phyloP scores from a whole-genome alignment of 129 eudicot species.

The Ambrosia artemisiifolia region DNA sequence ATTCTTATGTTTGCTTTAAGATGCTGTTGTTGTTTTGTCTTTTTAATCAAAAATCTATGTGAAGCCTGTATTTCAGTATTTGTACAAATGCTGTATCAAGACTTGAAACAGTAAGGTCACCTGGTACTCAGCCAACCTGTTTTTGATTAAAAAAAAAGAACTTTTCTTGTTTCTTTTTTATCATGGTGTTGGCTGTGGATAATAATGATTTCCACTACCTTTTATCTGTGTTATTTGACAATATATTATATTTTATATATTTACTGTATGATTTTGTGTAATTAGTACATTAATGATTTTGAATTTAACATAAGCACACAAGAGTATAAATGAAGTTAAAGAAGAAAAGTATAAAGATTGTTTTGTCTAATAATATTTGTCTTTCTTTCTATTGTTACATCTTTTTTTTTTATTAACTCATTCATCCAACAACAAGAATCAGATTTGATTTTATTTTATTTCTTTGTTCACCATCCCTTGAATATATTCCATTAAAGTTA shows the following conservation, averaged over 20 bases:
- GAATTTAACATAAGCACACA: slow-evolving; percentile 25
- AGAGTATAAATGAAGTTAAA: slow-evolving; percentile 40
- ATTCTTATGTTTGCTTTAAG: slow-evolving; percentile 18
- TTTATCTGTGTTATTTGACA: no score
- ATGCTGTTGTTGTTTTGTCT: not conserved
- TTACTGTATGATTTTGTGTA: no score
- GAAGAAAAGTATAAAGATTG: slow-evolving; percentile 28
- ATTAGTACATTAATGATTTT: not conserved
- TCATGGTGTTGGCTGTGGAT: no score
- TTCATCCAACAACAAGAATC: slow-evolving; percentile 17
- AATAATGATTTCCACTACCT: no score
- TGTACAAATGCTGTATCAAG: not conserved
- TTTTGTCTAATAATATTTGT: slow-evolving; percentile 34
- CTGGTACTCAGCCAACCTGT: slow-evolving; percentile 4
- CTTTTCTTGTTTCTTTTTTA: slow-evolving; percentile 2
- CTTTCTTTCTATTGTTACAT: slow-evolving; percentile 37
- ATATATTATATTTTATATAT: no score
- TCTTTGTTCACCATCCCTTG: not conserved
- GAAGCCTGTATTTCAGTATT: not conserved
- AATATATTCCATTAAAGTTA: not conserved
- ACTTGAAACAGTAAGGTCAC: slow-evolving; percentile 1
- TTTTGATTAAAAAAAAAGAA: slow-evolving; percentile 1
- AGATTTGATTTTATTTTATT: slow-evolving; percentile 8
- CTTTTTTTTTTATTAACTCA: slow-evolving; percentile 4
- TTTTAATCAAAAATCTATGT: slow-evolving; percentile 7